These are phyloP conservation scores for Candida michaelii DNA, from an alignment of 805 yeast species.

Conservation along the genomic window DNA sequence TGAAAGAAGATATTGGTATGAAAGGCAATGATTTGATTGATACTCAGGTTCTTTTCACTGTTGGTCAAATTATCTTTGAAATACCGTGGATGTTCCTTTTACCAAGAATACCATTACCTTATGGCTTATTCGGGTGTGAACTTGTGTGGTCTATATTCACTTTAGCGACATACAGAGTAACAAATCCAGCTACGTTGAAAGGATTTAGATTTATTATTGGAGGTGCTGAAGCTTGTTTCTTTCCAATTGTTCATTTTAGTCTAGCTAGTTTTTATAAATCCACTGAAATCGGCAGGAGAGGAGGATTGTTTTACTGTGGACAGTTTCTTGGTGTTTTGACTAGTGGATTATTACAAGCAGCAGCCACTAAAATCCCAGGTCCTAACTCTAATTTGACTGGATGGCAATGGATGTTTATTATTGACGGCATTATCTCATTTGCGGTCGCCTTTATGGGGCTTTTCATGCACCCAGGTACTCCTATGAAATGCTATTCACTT, in stretches of 20 bases:
- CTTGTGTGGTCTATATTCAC: slow-evolving; percentile 25
- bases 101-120: slow-evolving; percentile 20
- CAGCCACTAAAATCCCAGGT: slow-evolving; percentile 10
- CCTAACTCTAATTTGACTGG: slow-evolving; percentile 11
- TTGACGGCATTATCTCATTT: slow-evolving; percentile 24
- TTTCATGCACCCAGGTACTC: slow-evolving; percentile 25
- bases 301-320: slow-evolving; percentile 27
- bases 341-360: slow-evolving; percentile 25
- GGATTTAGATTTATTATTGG: slow-evolving; percentile 27
- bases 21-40: slow-evolving; percentile 28
- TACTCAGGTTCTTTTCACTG: slow-evolving; percentile 24
- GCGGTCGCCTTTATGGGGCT: slow-evolving; percentile 20
- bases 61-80: slow-evolving; percentile 27
- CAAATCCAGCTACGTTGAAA: slow-evolving; percentile 20
- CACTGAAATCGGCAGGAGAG: slow-evolving; percentile 25
- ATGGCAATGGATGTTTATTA: slow-evolving; percentile 28
- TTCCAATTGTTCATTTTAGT: slow-evolving; percentile 26
- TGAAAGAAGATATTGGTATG: slow-evolving; percentile 34
- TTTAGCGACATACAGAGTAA: slow-evolving; percentile 20
- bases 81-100: slow-evolving; percentile 25
- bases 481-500: slow-evolving; percentile 44
- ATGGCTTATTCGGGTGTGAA: slow-evolving; percentile 16
- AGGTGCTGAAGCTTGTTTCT: slow-evolving; percentile 26
- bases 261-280: slow-evolving; percentile 26
- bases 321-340: slow-evolving; percentile 31